Base-by-base conservation (phyloP, 768 basidiomycete species). In the Mrakia frigida region DNA sequence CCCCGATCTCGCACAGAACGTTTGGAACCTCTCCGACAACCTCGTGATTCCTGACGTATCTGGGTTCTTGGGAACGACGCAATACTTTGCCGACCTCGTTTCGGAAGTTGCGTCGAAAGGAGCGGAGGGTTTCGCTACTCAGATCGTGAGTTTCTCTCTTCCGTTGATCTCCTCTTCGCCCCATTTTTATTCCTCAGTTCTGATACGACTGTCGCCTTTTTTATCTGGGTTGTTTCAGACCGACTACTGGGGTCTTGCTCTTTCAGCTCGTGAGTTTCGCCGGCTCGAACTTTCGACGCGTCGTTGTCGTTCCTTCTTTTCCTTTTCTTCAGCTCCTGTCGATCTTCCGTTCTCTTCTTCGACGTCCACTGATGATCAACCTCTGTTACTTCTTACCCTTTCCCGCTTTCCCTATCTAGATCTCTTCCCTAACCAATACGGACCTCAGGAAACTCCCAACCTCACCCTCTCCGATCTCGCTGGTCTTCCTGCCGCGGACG, bases 1-100 rank as follows among this genome's bases (percentile, higher is more conserved):
- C 0, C 79, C 80, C 6, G 79, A 82, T 53, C 78, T 84, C 10
- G 79, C 82, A 61, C 73, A 77, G 16, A 80, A 82, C 80, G 79
- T 83, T 25, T 83, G 83, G 83, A 81, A 83, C 74, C 76, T 83
- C 33, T 77, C 78, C 2, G 82, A 81, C 33, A 83, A 84, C 77
- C 76, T 84, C 56, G 78, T 83, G 43, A 77, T 83, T 11, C 83
- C 83, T 1, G 75, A 79, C 43, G 81, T 82, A 60, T 35, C 37
- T 41, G 70, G 70, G 1, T 69, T 78, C 28, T 41, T 78, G 31
- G 79, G 78, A 76, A 82, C 81, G 65, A 31, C 82, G 25, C 63
- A 73, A 2, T 83, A 82, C 80, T 84, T 83, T 76, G 78, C 80
- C 63, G 80, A 82, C 65, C 65, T 84, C 37, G 75, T 82, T 21